These are phyloP conservation scores for Cladosporium phlei DNA, from an alignment of 2,329 filamentous ascomycete genomes.

Conservation along the genomic window DNA sequence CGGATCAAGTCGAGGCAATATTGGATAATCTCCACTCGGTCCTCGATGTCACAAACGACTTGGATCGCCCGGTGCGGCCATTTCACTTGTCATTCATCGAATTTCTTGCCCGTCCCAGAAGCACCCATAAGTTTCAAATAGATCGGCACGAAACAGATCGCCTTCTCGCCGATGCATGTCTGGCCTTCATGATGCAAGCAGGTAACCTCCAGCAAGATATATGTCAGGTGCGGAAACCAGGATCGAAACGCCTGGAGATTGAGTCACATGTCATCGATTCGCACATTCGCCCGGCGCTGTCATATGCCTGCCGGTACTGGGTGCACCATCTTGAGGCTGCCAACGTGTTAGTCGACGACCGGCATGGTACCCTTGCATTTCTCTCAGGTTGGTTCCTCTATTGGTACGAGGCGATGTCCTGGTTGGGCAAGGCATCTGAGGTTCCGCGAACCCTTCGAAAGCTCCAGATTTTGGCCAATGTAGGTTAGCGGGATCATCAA, in stretches of 20 bases:
- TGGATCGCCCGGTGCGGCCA: conserved; percentile 18
- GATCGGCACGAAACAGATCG: conserved; percentile 17
- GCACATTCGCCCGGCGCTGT: background rate
- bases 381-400: background rate
- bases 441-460: background rate
- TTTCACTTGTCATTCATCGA: conserved; percentile 29
- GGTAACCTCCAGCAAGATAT: background rate
- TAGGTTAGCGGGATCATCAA: background rate
- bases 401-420: background rate
- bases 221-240: background rate
- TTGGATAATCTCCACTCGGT: conserved; percentile 24
- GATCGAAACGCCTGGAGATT: background rate
- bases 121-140: conserved; percentile 17
- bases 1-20: conserved; percentile 14
- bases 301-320: background rate
- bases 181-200: conserved; percentile 10
- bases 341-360: background rate
- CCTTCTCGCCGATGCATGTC: conserved; percentile 15
- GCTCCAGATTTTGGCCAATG: background rate
- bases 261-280: background rate
- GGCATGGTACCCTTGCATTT: background rate
- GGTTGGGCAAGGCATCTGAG: background rate
- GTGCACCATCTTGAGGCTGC: background rate
- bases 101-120: conserved; percentile 18
- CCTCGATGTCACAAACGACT: conserved; percentile 19